Evolutionary conservation across 148 eudicot genomes (phyloP).

Genomic region (Diospyros kaki): DNA sequence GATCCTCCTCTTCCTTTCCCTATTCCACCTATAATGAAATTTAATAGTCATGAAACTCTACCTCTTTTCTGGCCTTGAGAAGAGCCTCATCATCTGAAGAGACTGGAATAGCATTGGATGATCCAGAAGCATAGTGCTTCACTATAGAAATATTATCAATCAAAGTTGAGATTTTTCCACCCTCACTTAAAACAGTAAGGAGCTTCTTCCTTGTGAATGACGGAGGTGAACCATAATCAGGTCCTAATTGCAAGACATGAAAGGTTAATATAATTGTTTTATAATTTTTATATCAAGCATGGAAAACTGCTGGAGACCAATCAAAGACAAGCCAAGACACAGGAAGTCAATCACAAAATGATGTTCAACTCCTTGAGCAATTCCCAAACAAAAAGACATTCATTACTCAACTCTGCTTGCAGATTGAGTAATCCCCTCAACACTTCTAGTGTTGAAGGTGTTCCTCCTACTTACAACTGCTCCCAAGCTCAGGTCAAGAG

Average conservation of each 20-base stretch:
- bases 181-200: conserved; percentile 59
- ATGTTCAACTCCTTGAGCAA: neutral
- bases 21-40: neutral
- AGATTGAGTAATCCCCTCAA: no score
- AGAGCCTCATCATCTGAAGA: conserved; percentile 87
- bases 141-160: conserved; percentile 72
- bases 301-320: neutral
- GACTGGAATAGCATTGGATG: conserved; percentile 79
- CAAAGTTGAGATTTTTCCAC: conserved; percentile 73
- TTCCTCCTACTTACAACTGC: no score
- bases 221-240: conserved; percentile 74
- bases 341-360: neutral
- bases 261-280: conserved; percentile 1
- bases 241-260: conserved; percentile 42
- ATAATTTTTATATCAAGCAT: neutral
- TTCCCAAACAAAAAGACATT: no score
- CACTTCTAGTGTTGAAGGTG: no score
- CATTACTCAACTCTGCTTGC: no score
- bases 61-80: conserved; percentile 77
- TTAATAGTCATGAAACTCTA: conserved; percentile 6
- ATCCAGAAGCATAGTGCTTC: conserved; percentile 84
- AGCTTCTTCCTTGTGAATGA: conserved; percentile 72
- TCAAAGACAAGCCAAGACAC: no score
- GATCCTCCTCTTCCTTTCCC: neutral
- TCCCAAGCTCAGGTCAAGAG: no score